Percentiles rank a stretch among this genome's conserved stretches.
Conservation (phyloP, 768 basidiomycete genomes). For the Auriculariales sp. region DNA sequence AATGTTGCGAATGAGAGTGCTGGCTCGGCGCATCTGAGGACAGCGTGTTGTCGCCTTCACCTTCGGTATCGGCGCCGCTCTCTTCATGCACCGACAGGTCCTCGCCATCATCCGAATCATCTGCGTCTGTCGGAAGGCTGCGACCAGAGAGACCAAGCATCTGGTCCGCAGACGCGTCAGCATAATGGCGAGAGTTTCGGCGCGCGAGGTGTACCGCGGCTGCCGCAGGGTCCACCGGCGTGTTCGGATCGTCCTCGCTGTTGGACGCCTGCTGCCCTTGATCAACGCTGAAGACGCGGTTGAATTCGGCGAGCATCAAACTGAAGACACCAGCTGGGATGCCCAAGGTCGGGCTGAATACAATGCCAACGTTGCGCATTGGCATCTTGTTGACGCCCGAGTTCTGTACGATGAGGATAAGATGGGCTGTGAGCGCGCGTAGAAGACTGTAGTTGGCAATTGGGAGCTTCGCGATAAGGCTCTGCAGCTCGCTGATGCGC, state of each 20-base stretch:
- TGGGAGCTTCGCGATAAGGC: conserved; percentile 76
- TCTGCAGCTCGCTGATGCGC: conserved; percentile 73
- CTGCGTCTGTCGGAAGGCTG: conserved; percentile 43
- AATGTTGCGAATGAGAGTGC: neutral
- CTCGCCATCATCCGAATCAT: conserved; percentile 55
- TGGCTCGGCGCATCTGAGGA: conserved; percentile 6
- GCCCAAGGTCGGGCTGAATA: conserved; percentile 93
- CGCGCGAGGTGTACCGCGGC: conserved; percentile 18
- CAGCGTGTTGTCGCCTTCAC: conserved; percentile 19
- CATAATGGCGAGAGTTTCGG: conserved; percentile 75
- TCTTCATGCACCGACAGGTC: conserved; percentile 54
- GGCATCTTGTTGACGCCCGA: conserved; percentile 92
- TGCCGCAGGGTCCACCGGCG: conserved; percentile 4
- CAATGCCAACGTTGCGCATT: conserved; percentile 95
- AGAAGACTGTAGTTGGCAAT: conserved; percentile 87
- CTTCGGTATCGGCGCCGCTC: conserved; percentile 60
- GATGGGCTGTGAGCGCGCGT: conserved; percentile 85
- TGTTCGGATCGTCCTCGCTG: conserved; percentile 15
- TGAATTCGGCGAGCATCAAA: conserved; percentile 86
- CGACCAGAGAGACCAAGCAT: conserved; percentile 67
- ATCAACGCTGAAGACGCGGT: conserved; percentile 81
- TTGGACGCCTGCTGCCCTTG: conserved; percentile 16
- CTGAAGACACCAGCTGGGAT: conserved; percentile 98
- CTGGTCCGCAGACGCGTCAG: conserved; percentile 69
- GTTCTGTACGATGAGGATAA: conserved; percentile 90